A percentile compares a stretch with the other conserved stretches of the same genome.
phyloP scores from a whole-genome alignment of 129 eudicot genomes.

The Flaveria linearis region DNA sequence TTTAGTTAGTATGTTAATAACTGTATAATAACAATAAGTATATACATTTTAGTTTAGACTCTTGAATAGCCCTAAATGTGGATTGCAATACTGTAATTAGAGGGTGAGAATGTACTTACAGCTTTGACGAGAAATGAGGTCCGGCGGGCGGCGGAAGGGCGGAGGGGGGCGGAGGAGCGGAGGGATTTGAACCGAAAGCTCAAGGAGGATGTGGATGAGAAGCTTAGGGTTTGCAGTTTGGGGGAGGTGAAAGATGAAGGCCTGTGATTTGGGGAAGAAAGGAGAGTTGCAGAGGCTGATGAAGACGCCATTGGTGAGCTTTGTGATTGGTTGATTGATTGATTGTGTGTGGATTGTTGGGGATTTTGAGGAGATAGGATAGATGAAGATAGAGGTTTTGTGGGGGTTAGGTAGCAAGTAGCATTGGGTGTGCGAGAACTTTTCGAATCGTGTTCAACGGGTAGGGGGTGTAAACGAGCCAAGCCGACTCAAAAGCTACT shows the following conservation, averaged over 20 bases:
- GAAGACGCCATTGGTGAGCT: slow-evolving; percentile 43
- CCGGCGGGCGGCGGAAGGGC: slow-evolving; percentile 47
- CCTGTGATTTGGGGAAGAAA: slow-evolving; percentile 47
- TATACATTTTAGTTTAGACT: too few relatives aligned
- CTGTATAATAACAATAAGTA: too few relatives aligned
- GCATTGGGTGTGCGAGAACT: too few relatives aligned
- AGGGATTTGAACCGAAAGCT: slow-evolving; percentile 35
- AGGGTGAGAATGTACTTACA: slow-evolving; percentile 36
- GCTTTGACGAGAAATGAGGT: slow-evolving; percentile 59
- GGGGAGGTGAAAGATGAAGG: slow-evolving; percentile 45
- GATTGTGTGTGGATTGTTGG: slow-evolving; percentile 4
- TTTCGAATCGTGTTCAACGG: too few relatives aligned
- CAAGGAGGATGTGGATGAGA: slow-evolving; percentile 45
- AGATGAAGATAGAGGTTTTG: slow-evolving; percentile 34
- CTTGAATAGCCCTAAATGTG: too few relatives aligned
- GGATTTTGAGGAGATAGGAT: slow-evolving; percentile 4
- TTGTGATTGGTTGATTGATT: too few relatives aligned
- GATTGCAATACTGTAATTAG: background rate
- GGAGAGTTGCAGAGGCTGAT: slow-evolving; percentile 42
- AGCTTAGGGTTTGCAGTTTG: slow-evolving; percentile 39
- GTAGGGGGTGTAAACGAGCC: too few relatives aligned
- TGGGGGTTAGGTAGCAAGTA: slow-evolving; percentile 11
- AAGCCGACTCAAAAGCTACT: too few relatives aligned
- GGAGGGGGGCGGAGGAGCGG: slow-evolving; percentile 46
- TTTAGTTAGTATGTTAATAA: too few relatives aligned